Evolutionary conservation across 2,329 filamentous ascomycete species (phyloP), one percentile per base, ranked within the genome.

Genomic region (Ceratocystis cubensis): DNA sequence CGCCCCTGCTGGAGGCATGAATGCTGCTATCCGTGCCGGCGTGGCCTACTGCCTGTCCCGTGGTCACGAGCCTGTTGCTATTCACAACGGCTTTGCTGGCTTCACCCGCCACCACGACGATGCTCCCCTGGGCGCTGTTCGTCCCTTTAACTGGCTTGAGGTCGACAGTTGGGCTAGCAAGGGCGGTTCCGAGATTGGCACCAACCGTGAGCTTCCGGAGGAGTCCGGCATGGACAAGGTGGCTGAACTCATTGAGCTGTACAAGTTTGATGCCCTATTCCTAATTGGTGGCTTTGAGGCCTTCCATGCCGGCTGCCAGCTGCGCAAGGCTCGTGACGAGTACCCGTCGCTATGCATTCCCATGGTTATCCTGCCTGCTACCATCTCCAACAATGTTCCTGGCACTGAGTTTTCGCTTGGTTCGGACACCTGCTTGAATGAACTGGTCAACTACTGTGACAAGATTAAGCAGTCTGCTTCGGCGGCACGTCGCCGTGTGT

Each of bases 331-430:
- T 15, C 83, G 91, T 66, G 82, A 85, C 45, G 78, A 89, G 69
- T 96, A 89, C 76, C 86, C 89, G 10, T 87, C 88, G 1, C 88
- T 99, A 74, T 91, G 90, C 75, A 96, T 99, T 70, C 94, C 94
- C 22, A 90, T 97, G 81, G 84, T 88, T 65, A 82, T 96, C 53
- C 81, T 99, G 30, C 94, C 94, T 0, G 94, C 94, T n/a, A 99
- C 94, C 8, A 93, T 99, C 71, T 96, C 91, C 70, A 99, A 99
- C 81, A 99, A 99, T 75, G 94, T 99, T 3, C 94, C 94, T 0
- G 94, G 94, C 48, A 96, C 93, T 0, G 94, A 99, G 76, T 97
- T 96, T 79, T 96, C 91, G 1, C 84, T 99, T 59, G 94, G 94
- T 56, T 96, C 91, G 41, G 94, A 99, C 73, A 99, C 94, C 1